These are phyloP conservation scores for Podaxis mareebaensis DNA, from an alignment of 768 basidiomycete genomes.

Conservation along the genomic window DNA sequence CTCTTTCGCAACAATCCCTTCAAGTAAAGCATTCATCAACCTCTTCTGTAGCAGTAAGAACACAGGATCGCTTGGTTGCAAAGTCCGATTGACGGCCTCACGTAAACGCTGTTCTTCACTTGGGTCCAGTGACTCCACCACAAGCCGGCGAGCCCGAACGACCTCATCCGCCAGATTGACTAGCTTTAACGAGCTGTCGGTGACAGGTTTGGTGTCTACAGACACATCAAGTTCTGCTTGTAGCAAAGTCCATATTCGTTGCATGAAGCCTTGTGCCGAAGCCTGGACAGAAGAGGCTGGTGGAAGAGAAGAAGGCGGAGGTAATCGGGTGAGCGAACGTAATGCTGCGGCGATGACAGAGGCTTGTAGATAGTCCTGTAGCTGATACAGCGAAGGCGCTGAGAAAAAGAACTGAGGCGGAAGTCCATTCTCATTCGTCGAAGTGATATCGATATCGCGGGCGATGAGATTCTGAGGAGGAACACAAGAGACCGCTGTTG, in stretches of 20 bases:
- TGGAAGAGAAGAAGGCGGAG: conserved; percentile 18
- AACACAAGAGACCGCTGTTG: conserved; percentile 41
- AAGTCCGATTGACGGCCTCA: conserved; percentile 60
- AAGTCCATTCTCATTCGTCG: conserved; percentile 39
- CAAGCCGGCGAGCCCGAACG: conserved; percentile 47
- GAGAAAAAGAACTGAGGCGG: conserved; percentile 71
- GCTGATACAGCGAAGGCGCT: conserved; percentile 49
- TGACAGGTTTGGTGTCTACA: conserved; percentile 19
- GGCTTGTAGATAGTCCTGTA: conserved; percentile 74
- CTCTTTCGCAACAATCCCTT: conserved; percentile 4
- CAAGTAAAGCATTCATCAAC: conserved; percentile 41
- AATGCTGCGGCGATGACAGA: conserved; percentile 65
- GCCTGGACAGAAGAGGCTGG: conserved; percentile 11
- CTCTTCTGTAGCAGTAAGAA: conserved; percentile 64
- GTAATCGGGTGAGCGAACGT: conserved; percentile 52
- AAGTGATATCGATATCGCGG: background rate
- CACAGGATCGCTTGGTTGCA: conserved; percentile 64
- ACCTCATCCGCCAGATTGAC: conserved; percentile 76
- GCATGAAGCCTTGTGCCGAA: conserved; percentile 43
- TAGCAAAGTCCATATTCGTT: conserved; percentile 67
- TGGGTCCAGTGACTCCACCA: conserved; percentile 22
- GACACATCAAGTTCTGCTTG: conserved; percentile 21
- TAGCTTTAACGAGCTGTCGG: conserved; percentile 47
- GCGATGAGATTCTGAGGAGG: conserved; percentile 23
- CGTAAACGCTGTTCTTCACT: conserved; percentile 57